Evolutionary conservation across 805 yeast species (phyloP).

Genomic region (Metschnikowia lunata): DNA sequence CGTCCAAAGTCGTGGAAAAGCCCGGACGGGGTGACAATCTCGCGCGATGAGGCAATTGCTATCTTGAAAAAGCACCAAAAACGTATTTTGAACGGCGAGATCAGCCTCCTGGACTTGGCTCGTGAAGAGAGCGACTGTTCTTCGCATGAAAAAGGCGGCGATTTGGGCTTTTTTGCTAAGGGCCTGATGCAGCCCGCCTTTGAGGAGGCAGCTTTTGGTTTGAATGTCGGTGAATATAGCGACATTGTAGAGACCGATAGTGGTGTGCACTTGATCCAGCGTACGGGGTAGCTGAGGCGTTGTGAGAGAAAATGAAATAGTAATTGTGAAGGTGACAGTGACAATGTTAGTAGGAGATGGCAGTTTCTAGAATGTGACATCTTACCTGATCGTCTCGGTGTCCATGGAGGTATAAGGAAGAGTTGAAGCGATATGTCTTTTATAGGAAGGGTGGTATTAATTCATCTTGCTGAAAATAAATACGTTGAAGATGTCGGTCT

Average conservation of each 20-base stretch:
- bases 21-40: constrained; percentile 62
- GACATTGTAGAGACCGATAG: constrained; percentile 83
- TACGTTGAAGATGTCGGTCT: too few species aligned
- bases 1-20: constrained; percentile 91
- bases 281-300: constrained; percentile 55
- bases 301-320: not conserved
- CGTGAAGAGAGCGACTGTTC: constrained; percentile 83
- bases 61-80: constrained; percentile 55
- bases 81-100: constrained; percentile 59
- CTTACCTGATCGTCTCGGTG: too few species aligned
- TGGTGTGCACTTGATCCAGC: constrained; percentile 83
- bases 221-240: constrained; percentile 80
- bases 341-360: too few species aligned
- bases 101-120: constrained; percentile 68
- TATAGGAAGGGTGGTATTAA: too few species aligned
- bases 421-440: too few species aligned
- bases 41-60: constrained; percentile 79
- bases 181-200: constrained; percentile 96
- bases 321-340: too few species aligned
- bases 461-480: too few species aligned
- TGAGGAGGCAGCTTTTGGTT: constrained; percentile 78
- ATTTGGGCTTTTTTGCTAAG: constrained; percentile 79
- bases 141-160: constrained; percentile 84
- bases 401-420: too few species aligned
- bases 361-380: too few species aligned